Evolutionary conservation across 176 grass and related monocot species (phyloP).

Genomic region (Stipa capillata): DNA sequence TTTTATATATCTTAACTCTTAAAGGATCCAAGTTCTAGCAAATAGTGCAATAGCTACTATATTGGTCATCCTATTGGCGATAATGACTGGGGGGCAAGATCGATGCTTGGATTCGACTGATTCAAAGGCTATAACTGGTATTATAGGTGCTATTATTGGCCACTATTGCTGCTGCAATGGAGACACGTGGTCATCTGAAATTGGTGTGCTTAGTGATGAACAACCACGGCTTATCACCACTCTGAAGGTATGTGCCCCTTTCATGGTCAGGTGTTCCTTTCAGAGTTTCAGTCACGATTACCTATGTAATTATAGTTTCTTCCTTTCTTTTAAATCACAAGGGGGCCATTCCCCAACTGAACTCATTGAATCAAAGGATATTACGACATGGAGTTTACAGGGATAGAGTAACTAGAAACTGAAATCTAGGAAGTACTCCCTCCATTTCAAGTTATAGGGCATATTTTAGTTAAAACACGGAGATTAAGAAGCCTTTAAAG

Average conservation of each 20-base stretch:
- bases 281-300: background rate
- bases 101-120: slow-evolving; percentile 59
- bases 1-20: slow-evolving; percentile 33
- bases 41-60: slow-evolving; percentile 64
- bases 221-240: slow-evolving; percentile 81
- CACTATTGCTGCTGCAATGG: slow-evolving; percentile 97
- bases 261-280: background rate
- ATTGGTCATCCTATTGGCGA: slow-evolving; percentile 43
- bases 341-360: background rate
- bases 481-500: too few species aligned
- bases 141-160: slow-evolving; percentile 73
- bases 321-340: background rate
- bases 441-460: too few species aligned
- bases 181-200: slow-evolving; percentile 95
- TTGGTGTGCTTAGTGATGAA: slow-evolving; percentile 78
- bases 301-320: background rate
- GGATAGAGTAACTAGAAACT: background rate
- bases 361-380: background rate
- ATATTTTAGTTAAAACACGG: too few species aligned
- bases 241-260: slow-evolving; percentile 48
- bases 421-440: background rate
- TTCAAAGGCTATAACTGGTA: slow-evolving; percentile 55
- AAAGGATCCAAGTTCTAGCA: slow-evolving; percentile 81
- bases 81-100: slow-evolving; percentile 63
- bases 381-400: background rate